Base-by-base conservation (phyloP, 495 filamentous ascomycete genomes). In the Aspergillus nanangensis region DNA sequence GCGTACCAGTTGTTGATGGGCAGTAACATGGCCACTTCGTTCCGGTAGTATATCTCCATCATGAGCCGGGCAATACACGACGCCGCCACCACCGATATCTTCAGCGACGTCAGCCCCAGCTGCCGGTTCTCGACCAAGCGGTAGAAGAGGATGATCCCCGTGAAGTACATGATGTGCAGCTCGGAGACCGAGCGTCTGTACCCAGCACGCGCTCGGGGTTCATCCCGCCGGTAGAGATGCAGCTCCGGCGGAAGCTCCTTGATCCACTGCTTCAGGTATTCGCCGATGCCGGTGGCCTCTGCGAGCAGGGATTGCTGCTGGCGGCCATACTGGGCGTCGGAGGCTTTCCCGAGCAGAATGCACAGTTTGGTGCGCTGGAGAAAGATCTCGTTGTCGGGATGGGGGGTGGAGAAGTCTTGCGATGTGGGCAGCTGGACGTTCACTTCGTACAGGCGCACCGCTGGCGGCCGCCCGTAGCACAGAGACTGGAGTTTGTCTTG, bases 21-120 rank as follows among this genome's bases (percentile, higher is more conserved):
- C 5, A 46, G 22, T 2, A 58, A 34, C 10, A 35, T 46, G 19
- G 27, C 2, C 2, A 44, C 22, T 4, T 55, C 35, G 14, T 58
- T 52, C 10, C 36, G 51, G n/a, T 25, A 47, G 4, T 44, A 29
- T 5, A 58, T 55, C 36, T 58, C 55, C 14, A 55, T 52, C 9
- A 46, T 52, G 2, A 58, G 48, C 11, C 38, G 44, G 13, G 48
- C 33, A 10, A 55, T 49, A 10, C 52, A 55, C 0, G 55, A 52
- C 2, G 52, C 51, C 10, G 55, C 51, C n/a, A 18, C 41, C 22
- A 56, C 45, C 8, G 53, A 52, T n/a, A n/a, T n/a, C 10, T 34
- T 50, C n/a, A 52, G 33, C n/a, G 39, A 51, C 17, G 41, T 24
- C n/a, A 29, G 25, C 17, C 38, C 45, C 2, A 47, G 35, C 9